Evolutionary conservation across 23 red algal genomes (phyloP), one percentile per base, ranked within the genome.

Genomic region (Gracilaria vermiculophylla): DNA sequence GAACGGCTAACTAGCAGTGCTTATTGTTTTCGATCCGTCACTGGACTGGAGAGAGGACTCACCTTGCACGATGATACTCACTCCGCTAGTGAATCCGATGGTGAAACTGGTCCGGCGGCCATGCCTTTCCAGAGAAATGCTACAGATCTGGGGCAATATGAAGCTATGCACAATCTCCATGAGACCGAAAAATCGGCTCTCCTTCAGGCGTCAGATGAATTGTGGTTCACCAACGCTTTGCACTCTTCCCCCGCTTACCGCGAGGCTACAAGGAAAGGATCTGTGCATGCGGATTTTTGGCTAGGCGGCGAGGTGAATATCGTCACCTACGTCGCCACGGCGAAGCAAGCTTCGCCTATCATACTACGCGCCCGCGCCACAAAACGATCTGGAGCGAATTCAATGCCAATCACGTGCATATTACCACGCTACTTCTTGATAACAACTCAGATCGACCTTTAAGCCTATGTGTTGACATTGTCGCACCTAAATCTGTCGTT

Each of bases 141-240:
- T n/a, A n/a, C n/a, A n/a, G n/a, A n/a, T n/a, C n/a, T n/a, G n/a
- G n/a, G n/a, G n/a, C n/a, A n/a, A n/a, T n/a, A n/a, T n/a, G n/a
- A n/a, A n/a, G n/a, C n/a, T n/a, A n/a, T n/a, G n/a, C n/a, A n/a
- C n/a, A n/a, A n/a, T n/a, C n/a, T n/a, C n/a, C n/a, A n/a, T n/a
- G n/a, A n/a, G n/a, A 21, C 34, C 7, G 13, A 42, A 43, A 27
- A 19, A 12, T 0, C 2, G 6, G 2, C 7, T 1, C 34, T 19
- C 10, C 1, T 70, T 1, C 12, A 39, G 17, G 15, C 3, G 6
- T 5, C 40, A 53, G 56, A 83, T 37, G 3, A 43, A 53, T 36
- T 70, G 34, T 83, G 42, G 25, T 71, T 50, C 36, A 83, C 80
- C 15, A 83, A 83, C 60, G n/a, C n/a, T n/a, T n/a, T n/a, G n/a